Evolutionary conservation across 441 rosid species (phyloP).

Genomic region (Populus hybrid): DNA sequence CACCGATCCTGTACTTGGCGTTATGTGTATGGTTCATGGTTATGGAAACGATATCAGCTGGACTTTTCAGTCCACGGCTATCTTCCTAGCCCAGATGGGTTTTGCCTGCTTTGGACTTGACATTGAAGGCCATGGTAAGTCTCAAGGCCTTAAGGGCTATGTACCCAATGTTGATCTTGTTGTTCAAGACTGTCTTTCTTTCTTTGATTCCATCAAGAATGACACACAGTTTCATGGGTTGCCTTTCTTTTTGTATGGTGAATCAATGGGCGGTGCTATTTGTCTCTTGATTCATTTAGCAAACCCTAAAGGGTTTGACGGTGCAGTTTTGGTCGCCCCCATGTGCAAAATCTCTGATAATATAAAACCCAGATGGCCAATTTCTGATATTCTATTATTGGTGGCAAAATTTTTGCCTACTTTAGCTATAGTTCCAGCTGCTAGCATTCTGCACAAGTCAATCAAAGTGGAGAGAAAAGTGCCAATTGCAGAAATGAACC

Average conservation of each 20-base stretch:
- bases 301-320: conserved; percentile 50
- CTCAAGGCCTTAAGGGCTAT: conserved; percentile 63
- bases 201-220: conserved; percentile 46
- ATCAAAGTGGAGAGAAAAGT: conserved; percentile 66
- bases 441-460: conserved; percentile 53
- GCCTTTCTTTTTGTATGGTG: conserved; percentile 69
- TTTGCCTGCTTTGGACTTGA: conserved; percentile 78
- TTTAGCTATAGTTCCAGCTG: conserved; percentile 68
- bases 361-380: conserved; percentile 76
- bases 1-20: conserved; percentile 48
- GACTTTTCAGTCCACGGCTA: conserved; percentile 72
- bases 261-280: conserved; percentile 90
- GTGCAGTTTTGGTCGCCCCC: conserved; percentile 76
- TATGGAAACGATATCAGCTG: conserved; percentile 85
- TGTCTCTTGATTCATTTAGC: conserved; percentile 59
- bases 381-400: conserved; percentile 46
- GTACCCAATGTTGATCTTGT: conserved; percentile 75
- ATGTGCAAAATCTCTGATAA: conserved; percentile 84
- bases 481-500: conserved; percentile 54
- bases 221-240: conserved; percentile 33
- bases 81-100: conserved; percentile 72
- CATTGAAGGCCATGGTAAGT: conserved; percentile 82
- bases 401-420: conserved; percentile 72
- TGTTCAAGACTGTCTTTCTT: conserved; percentile 54
- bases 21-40: conserved; percentile 84